Evolutionary conservation across 2,329 filamentous ascomycete species (phyloP).

Genomic region (Pseudocercospora eumusae): DNA sequence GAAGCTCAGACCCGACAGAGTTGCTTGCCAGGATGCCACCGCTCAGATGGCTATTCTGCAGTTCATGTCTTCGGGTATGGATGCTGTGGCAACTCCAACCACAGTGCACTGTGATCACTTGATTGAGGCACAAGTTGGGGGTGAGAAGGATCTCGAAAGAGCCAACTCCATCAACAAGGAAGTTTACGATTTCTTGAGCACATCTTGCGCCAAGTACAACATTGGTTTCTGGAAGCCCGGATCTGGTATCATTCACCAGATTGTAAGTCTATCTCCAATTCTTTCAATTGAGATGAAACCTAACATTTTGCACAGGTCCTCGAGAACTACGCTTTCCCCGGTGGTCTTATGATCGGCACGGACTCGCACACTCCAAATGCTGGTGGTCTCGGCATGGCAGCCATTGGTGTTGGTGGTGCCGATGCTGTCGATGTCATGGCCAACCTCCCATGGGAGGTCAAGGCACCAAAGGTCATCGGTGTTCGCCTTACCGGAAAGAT

Average conservation of each 20-base stretch:
- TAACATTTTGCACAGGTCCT: conserved; percentile 48
- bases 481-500: conserved; percentile 89
- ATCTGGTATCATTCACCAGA: conserved; percentile 99
- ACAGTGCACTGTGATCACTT: conserved; percentile 99
- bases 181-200: conserved; percentile 94
- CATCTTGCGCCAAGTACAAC: conserved; percentile 97
- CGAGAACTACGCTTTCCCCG: conserved; percentile 99
- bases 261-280: conserved; percentile 54
- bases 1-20: conserved; percentile 93
- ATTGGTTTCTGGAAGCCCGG: conserved; percentile 99
- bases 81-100: conserved; percentile 86
- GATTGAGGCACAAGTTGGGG: conserved; percentile 95
- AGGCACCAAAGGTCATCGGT: conserved; percentile 96
- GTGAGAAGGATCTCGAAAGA: conserved; percentile 87
- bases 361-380: conserved; percentile 98
- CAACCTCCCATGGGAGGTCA: conserved; percentile 94
- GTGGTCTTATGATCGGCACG: conserved; percentile 95
- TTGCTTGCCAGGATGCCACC: conserved; percentile 98
- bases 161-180: conserved; percentile 90
- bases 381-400: conserved; percentile 88
- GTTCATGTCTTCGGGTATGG: conserved; percentile 99
- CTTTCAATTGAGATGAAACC: background rate
- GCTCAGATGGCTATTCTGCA: conserved; percentile 99
- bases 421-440: conserved; percentile 99
- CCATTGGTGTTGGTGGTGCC: conserved; percentile 96